Evolutionary conservation across 2,329 filamentous ascomycete species (phyloP).

Genomic region (Tricladium varicosporioides): DNA sequence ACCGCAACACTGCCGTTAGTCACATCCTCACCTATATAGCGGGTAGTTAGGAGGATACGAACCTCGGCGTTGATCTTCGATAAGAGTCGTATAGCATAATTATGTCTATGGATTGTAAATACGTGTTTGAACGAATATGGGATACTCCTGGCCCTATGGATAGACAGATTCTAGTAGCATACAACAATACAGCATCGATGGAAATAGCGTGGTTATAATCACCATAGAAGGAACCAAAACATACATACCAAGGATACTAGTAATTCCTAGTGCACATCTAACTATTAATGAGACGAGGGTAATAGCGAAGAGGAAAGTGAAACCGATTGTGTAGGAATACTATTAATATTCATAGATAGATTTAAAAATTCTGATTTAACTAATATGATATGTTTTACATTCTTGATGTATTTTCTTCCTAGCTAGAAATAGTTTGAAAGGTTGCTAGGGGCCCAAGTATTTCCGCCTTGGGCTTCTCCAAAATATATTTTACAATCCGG

Average conservation of each 20-base stretch:
- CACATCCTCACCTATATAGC: not conserved
- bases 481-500: no score
- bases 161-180: constrained; percentile 11
- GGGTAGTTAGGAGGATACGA: not conserved
- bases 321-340: no score
- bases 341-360: no score
- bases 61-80: not conserved
- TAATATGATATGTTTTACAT: no score
- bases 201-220: constrained; percentile 41
- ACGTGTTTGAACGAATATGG: constrained; percentile 52
- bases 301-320: no score
- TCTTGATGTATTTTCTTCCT: no score
- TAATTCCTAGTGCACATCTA: not conserved
- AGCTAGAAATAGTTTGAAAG: no score
- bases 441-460: no score
- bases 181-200: constrained; percentile 40
- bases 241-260: constrained; percentile 48
- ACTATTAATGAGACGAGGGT: not conserved
- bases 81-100: not conserved
- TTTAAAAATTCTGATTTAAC: no score
- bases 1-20: not conserved
- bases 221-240: constrained; percentile 40
- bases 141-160: constrained; percentile 28
- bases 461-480: no score
- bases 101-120: not conserved